Base-by-base conservation (phyloP, 768 basidiomycete species). In the Exsudoporus frostii region DNA sequence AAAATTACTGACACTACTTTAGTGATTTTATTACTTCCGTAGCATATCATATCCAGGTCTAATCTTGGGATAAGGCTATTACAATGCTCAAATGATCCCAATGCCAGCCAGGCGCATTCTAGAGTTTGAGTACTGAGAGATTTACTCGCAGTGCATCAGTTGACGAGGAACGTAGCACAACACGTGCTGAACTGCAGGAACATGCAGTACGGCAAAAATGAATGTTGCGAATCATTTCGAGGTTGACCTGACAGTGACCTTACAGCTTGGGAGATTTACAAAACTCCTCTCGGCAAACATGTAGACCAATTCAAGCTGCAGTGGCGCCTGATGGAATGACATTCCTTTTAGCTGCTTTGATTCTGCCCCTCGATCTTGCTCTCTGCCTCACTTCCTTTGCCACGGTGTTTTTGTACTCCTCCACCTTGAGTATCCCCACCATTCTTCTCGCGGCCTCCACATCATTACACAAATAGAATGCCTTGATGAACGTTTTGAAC, bases 401-500 rank as follows among this genome's bases (percentile, higher is more conserved):
- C 27, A 46, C 2, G 5, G 32, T 45, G 22, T 58, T 40, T 41
- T 51, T 53, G 50, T 45, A 20, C 10, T 62, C 59, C 34, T 76
- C 78, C 34, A 71, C 74, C 55, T 78, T 81, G 61, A 88, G 59
- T 52, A 87, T 82, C 20, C 75, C 79, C 22, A 84, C 59, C 20
- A 87, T 76, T 40, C 56, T 74, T 62, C 75, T 71, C 24, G 83
- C 85, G 37, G 81, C 82, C 11, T 65, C 65, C 7, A 63, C 55
- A 64, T 92, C 88, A 20, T 76, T 76, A 27, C 82, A 70, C 38
- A 73, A 46, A 64, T 81, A 77, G 56, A 90, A 78, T 14, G 81
- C 83, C 60, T 78, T 82, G 61, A 87, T 80, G 68, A 91, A 84
- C 81, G 83, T 83, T 73, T 77, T 85, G 67, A 85, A 85, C 67